phyloP scores from a whole-genome alignment of 495 filamentous ascomycete genomes.

The Penicillium salamii region DNA sequence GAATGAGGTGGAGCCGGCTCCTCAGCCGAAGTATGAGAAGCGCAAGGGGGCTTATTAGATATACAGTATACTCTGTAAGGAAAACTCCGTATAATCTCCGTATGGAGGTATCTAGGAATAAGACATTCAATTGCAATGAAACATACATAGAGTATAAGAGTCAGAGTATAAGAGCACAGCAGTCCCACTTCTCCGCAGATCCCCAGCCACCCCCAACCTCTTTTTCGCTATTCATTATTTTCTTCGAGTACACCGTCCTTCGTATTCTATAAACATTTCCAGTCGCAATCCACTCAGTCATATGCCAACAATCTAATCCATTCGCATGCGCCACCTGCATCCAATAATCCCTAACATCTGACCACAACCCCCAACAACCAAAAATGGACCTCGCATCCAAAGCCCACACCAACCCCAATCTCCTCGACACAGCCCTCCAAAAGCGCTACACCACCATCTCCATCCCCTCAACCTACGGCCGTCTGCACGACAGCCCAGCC shows the following conservation, averaged over 20 bases:
- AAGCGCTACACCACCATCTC: slow-evolving; percentile 36
- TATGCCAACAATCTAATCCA: no score
- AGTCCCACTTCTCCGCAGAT: slow-evolving; percentile 10
- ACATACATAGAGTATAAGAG: no score
- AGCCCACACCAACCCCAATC: not conserved
- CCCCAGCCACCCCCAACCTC: slow-evolving; percentile 9
- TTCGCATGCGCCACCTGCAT: no score
- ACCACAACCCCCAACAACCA: not conserved
- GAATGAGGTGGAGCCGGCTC: slow-evolving; percentile 47
- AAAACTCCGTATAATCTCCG: no score
- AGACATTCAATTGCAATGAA: no score
- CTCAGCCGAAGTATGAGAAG: slow-evolving; percentile 47
- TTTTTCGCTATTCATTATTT: not conserved
- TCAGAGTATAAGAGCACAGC: no score
- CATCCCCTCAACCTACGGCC: slow-evolving; percentile 70
- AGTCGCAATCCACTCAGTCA: not conserved
- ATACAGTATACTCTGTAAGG: not conserved
- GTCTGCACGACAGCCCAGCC: slow-evolving; percentile 53
- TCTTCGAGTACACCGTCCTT: no score
- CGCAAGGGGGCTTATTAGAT: slow-evolving; percentile 53
- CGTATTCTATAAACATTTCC: no score
- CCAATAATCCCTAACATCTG: not conserved
- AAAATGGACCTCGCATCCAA: not conserved
- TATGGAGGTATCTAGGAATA: no score
- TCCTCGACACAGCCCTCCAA: slow-evolving; percentile 11